Evolutionary conservation across 306 rosid species (phyloP).

Genomic region (Urtica urens): DNA sequence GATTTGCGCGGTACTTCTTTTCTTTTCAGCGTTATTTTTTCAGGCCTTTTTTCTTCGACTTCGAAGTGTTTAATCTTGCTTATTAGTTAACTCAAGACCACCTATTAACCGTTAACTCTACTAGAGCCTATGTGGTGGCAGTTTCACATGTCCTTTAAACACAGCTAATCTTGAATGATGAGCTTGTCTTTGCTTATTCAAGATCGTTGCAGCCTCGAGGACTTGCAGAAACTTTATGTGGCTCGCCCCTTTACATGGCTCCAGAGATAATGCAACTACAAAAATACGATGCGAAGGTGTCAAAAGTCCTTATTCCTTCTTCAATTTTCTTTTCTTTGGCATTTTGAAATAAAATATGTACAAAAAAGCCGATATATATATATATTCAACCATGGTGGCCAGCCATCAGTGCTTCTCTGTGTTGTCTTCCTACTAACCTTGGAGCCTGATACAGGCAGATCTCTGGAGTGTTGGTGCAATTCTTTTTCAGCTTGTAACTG

Average conservation of each 20-base stretch:
- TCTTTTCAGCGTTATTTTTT: not conserved
- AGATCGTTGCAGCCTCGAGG: slow-evolving; percentile 92
- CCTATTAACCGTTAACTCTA: not conserved
- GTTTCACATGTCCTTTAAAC: not conserved
- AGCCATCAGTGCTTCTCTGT: slow-evolving; percentile 7
- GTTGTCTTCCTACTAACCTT: slow-evolving; percentile 32
- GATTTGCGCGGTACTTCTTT: slow-evolving; percentile 81
- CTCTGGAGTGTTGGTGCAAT: slow-evolving; percentile 99
- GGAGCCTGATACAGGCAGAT: slow-evolving; percentile 82
- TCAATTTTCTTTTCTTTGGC: not conserved
- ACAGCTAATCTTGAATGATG: slow-evolving; percentile 10
- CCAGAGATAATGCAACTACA: slow-evolving; percentile 99
- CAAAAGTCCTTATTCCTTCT: slow-evolving; percentile 10
- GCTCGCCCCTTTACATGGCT: slow-evolving; percentile 99
- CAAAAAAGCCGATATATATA: too few relatives aligned
- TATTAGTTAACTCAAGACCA: not conserved
- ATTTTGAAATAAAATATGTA: not conserved
- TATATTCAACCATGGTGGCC: not conserved
- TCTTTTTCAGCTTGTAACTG: slow-evolving; percentile 86
- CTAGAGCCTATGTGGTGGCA: not conserved
- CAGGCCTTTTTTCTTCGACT: not conserved
- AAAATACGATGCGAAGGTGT: slow-evolving; percentile 98
- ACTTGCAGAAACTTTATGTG: slow-evolving; percentile 99
- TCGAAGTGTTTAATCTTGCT: not conserved
- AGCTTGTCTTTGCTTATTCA: slow-evolving; percentile 16